Base-by-base conservation (phyloP, 2,329 filamentous ascomycete species). In the Bisporella sp. region DNA sequence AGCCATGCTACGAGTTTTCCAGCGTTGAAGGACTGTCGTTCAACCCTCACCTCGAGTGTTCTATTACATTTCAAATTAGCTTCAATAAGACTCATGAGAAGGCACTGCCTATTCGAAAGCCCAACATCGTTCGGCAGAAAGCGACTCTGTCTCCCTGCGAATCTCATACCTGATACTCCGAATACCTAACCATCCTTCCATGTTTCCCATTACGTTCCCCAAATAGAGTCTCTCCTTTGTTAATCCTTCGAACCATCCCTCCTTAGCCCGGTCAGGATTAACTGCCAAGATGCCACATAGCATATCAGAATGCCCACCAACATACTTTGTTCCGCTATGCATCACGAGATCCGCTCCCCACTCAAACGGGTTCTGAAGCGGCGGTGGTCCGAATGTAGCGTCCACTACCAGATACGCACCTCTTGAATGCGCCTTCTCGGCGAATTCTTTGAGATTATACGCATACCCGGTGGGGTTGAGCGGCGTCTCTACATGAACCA, bases 241-340 rank as follows among this genome's bases (percentile, higher is more conserved):
- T 61, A 55, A 70, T 28, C 69, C 72, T 31, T 66, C 64, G n/a
- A 81, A 67, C 85, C 85, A 87, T 4, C 73, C 73, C 46, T 75
- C 60, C 44, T 71, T 71, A 29, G 63, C 66, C 59, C 69, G 69
- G 37, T 67, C 67, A 12, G 78, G 77, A 46, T 77, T 73, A 5
- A 90, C 78, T 0, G 82, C 80, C 31, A 99, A 71, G 13, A 95
- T 85, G 28, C 93, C 93, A 64, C 88, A 95, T 5, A 97, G 79
- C 77, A 97, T 77, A 69, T 99, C 93, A 57, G 85, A 92, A 71
- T 99, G 93, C 0, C 93, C 93, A 21, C 93, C 93, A 58, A 99
- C 81, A 69, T 97, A 99, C 75, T 97, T 99, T 13, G 91, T 96
- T 4, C 90, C 93, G 47, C 80, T 86, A 70, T 99, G 93, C 88